phyloP scores from a whole-genome alignment of 116 monocot species.

The Trichopus zeylanicus region DNA sequence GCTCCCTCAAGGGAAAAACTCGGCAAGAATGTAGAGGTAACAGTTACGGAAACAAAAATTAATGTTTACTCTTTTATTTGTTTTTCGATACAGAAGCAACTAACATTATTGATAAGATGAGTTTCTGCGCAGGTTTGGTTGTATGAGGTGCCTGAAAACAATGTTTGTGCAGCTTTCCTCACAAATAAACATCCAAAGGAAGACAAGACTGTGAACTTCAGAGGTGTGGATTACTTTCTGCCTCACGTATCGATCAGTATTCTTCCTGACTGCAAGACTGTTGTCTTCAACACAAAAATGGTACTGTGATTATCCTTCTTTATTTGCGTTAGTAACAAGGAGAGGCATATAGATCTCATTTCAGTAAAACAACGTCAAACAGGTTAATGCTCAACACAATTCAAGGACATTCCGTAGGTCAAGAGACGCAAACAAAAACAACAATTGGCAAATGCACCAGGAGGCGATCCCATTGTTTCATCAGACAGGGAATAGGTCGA shows the following conservation, averaged over 20 bases:
- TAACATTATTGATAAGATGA: too few species aligned
- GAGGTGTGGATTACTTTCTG: constrained; percentile 51
- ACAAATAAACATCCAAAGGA: constrained; percentile 38
- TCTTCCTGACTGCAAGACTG: constrained; percentile 79
- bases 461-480: constrained; percentile 36
- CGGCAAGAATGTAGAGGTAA: constrained; percentile 44
- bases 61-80: too few species aligned
- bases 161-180: constrained; percentile 70
- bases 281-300: constrained; percentile 70
- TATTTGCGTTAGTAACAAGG: too few species aligned
- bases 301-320: constrained; percentile 16
- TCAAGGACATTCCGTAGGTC: constrained; percentile 45
- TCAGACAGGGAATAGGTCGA: constrained; percentile 2
- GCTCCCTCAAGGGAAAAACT: constrained; percentile 16
- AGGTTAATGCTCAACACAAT: constrained; percentile 89
- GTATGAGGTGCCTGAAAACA: constrained; percentile 32
- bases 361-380: constrained; percentile 1
- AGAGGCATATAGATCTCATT: too few species aligned
- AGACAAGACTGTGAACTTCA: constrained; percentile 49
- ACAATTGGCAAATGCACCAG: constrained; percentile 49
- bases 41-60: not conserved
- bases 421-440: constrained; percentile 25
- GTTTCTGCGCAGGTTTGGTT: constrained; percentile 49
- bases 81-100: too few species aligned
- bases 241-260: constrained; percentile 72